phyloP scores from a whole-genome alignment of 495 filamentous ascomycete genomes.

The Trichoderma erinaceum region DNA sequence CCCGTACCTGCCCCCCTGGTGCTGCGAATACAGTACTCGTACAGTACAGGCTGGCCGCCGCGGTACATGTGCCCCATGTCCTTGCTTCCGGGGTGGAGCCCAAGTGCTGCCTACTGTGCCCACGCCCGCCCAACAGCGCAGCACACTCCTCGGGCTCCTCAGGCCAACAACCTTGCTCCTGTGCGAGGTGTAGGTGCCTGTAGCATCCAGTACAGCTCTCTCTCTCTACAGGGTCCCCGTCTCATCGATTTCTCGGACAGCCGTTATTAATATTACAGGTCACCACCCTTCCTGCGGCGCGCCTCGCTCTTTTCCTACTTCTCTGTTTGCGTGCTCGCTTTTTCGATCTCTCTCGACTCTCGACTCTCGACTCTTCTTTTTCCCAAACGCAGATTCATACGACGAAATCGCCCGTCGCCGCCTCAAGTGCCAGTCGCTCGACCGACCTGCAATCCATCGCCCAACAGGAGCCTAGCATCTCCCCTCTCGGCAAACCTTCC shows the following conservation, averaged over 20 bases:
- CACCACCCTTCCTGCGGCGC: conserved; percentile 8
- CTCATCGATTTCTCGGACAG: background rate
- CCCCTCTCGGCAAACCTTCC: background rate
- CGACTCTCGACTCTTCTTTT: background rate
- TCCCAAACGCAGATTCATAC: background rate
- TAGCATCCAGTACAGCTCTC: conserved; percentile 1
- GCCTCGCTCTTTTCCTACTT: conserved; percentile 9
- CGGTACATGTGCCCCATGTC: too few relatives aligned
- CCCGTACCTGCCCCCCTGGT: too few relatives aligned
- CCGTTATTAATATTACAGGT: conserved; percentile 11
- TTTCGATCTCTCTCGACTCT: background rate
- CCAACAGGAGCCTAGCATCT: background rate
- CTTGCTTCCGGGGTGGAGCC: too few relatives aligned
- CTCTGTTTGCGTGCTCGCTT: conserved; percentile 9
- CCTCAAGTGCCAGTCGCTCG: background rate
- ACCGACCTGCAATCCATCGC: conserved; percentile 3
- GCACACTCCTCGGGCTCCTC: too few relatives aligned
- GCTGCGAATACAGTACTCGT: too few relatives aligned
- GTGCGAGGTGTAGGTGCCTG: background rate
- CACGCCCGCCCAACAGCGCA: too few relatives aligned
- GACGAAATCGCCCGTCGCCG: background rate
- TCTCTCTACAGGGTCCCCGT: background rate
- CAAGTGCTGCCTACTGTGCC: too few relatives aligned
- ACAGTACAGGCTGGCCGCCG: too few relatives aligned
- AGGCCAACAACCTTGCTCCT: too few relatives aligned